A percentile compares a stretch with the other conserved stretches of the same genome.
phyloP scores from a whole-genome alignment of 768 basidiomycete genomes.

The Hygrophorus pudorinus region DNA sequence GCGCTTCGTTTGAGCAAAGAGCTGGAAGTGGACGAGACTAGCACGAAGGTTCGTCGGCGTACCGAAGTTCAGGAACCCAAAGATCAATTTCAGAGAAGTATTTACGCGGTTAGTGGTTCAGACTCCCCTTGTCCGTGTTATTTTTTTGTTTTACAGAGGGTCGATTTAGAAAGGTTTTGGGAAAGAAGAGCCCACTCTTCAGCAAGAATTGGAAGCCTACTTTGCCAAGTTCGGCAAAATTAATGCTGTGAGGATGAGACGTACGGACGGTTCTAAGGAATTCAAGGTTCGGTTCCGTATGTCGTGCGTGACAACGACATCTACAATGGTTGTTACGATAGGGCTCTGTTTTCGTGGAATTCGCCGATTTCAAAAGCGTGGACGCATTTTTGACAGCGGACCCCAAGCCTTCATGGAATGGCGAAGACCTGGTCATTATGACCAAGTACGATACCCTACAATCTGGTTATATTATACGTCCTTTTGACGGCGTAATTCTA shows the following conservation, averaged over 20 bases:
- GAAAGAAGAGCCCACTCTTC: conserved; percentile 50
- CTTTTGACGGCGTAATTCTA: conserved; percentile 15
- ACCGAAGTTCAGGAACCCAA: conserved; percentile 73
- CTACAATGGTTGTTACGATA: conserved; percentile 18
- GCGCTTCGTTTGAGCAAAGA: conserved; percentile 45
- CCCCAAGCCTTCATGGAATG: conserved; percentile 75
- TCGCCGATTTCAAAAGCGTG: conserved; percentile 56
- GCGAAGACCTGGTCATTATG: conserved; percentile 71
- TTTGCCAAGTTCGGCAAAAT: conserved; percentile 70
- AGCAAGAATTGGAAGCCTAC: conserved; percentile 68
- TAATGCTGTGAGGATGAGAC: conserved; percentile 81
- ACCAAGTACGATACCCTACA: conserved; percentile 58
- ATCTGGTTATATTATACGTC: conserved; percentile 1
- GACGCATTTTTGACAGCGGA: conserved; percentile 73
- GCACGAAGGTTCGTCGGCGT: conserved; percentile 61
- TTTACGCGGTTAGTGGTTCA: conserved; percentile 81
- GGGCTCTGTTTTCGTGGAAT: conserved; percentile 94
- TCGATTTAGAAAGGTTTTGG: conserved; percentile 80
- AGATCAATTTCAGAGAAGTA: conserved; percentile 70
- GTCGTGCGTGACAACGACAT: neutral
- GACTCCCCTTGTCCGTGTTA: neutral
- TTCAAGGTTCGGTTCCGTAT: conserved; percentile 64
- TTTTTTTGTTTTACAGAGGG: neutral
- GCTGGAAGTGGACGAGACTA: conserved; percentile 69
- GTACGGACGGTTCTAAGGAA: conserved; percentile 61